A percentile compares a stretch with the other conserved stretches of the same genome.
Evolutionary conservation across 768 basidiomycete genomes (phyloP).

Genomic region (Lactarius tabidus): DNA sequence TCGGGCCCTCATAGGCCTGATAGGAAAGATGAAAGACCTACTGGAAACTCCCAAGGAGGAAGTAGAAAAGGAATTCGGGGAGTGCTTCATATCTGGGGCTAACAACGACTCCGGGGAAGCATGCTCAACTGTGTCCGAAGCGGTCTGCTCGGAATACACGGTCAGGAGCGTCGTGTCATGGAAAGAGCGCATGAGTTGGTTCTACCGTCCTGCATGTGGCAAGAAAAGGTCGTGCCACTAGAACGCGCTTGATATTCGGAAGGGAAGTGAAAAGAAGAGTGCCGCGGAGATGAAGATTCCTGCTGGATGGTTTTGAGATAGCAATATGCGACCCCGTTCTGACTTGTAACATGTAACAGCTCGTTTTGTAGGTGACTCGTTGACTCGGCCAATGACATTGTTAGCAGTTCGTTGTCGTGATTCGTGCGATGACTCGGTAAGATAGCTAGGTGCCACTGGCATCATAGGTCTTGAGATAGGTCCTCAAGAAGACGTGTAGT

Average conservation of each 20-base stretch:
- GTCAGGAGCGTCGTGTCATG: slow-evolving; percentile 1
- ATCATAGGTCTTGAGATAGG: too few relatives aligned
- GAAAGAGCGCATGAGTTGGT: slow-evolving; percentile 5
- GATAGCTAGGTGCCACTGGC: too few relatives aligned
- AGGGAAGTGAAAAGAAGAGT: too few relatives aligned
- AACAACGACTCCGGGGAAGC: neutral
- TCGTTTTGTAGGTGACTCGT: too few relatives aligned
- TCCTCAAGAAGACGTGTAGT: too few relatives aligned
- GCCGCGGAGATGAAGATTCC: too few relatives aligned
- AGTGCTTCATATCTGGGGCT: neutral
- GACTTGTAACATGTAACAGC: too few relatives aligned
- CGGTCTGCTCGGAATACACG: neutral
- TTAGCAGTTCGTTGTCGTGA: too few relatives aligned
- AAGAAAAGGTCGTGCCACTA: neutral
- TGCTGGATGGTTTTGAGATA: too few relatives aligned
- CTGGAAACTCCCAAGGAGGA: neutral
- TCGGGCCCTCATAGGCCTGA: neutral
- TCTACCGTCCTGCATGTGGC: neutral
- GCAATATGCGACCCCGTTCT: too few relatives aligned
- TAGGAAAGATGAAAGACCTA: neutral
- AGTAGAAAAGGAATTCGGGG: neutral
- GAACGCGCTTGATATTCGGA: neutral
- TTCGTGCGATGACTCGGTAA: too few relatives aligned
- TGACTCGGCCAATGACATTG: too few relatives aligned
- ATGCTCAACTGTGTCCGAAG: neutral